Conservation (phyloP, 352 stramenopile genomes). For the Pythium apleroticum region DNA sequence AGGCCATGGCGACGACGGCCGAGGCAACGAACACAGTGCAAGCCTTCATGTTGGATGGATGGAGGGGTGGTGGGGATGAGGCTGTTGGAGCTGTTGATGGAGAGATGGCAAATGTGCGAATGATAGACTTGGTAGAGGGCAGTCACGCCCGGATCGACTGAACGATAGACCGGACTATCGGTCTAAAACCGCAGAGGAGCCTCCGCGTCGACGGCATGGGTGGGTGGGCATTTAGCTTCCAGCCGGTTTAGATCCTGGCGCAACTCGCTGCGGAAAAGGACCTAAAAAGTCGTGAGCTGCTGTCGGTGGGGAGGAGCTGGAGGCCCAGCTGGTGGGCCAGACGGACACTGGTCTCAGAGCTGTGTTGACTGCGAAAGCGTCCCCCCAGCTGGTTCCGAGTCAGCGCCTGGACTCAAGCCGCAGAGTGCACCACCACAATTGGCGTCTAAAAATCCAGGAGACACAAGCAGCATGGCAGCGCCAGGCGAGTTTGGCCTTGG, state of each 20-base stretch:
- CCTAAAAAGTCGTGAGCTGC: background rate
- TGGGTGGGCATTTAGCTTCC: conserved; percentile 2
- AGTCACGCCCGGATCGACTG: background rate
- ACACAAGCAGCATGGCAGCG: background rate
- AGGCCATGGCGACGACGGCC: conserved; percentile 68
- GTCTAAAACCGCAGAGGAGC: background rate
- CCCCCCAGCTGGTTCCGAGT: background rate
- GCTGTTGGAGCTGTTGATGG: conserved; percentile 6
- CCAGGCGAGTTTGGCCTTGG: background rate
- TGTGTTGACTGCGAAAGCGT: background rate
- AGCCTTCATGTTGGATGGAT: conserved; percentile 56
- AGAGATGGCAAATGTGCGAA: conserved; percentile 21
- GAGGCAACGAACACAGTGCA: conserved; percentile 68
- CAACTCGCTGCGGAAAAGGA: background rate
- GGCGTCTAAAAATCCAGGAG: background rate
- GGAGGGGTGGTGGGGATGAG: background rate
- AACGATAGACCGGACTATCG: background rate
- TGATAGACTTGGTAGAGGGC: conserved; percentile 6
- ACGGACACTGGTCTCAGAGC: background rate
- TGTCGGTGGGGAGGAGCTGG: background rate
- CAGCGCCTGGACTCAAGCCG: background rate
- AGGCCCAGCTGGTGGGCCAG: background rate
- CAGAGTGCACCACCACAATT: background rate
- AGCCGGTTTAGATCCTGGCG: background rate
- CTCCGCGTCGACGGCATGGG: background rate